These are phyloP conservation scores for Saururus chinensis DNA, from an alignment of 164 flowering plant species.

Conservation along the genomic window DNA sequence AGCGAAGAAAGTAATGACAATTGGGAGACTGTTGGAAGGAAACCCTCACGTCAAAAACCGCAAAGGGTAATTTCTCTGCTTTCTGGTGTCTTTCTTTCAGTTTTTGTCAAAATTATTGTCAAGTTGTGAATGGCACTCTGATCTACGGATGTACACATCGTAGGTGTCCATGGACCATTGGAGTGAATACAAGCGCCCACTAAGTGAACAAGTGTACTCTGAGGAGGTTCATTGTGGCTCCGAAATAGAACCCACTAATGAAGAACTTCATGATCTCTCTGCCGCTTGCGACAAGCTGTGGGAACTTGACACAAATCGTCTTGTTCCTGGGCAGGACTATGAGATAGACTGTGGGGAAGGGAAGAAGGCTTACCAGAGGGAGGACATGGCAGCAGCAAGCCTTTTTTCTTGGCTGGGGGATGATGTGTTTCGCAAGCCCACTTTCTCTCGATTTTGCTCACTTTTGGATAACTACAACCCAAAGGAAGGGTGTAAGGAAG, in stretches of 20 bases:
- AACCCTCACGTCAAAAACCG: constrained; percentile 34
- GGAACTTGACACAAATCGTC: constrained; percentile 83
- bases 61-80: constrained; percentile 34
- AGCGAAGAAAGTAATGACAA: constrained; percentile 18
- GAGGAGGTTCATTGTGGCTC: constrained; percentile 33
- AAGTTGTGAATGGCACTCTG: neutral
- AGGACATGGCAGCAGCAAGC: constrained; percentile 74
- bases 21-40: constrained; percentile 64
- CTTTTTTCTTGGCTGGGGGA: constrained; percentile 60
- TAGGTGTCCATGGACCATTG: constrained; percentile 57
- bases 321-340: constrained; percentile 81
- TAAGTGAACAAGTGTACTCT: constrained; percentile 64
- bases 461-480: constrained; percentile 94
- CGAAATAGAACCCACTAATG: constrained; percentile 40
- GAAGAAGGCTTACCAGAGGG: constrained; percentile 61
- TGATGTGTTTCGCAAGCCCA: constrained; percentile 59
- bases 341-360: constrained; percentile 91
- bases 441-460: constrained; percentile 75
- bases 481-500: constrained; percentile 66
- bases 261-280: constrained; percentile 66
- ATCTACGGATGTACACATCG: neutral
- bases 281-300: constrained; percentile 82
- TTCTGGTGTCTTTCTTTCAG: neutral
- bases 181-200: constrained; percentile 53
- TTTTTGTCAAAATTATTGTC: neutral